Percentiles rank a stretch among this genome's conserved stretches.
These are phyloP conservation scores for Xylariaceae sp. DNA, from an alignment of 2,329 filamentous ascomycete genomes.

Conservation along the genomic window DNA sequence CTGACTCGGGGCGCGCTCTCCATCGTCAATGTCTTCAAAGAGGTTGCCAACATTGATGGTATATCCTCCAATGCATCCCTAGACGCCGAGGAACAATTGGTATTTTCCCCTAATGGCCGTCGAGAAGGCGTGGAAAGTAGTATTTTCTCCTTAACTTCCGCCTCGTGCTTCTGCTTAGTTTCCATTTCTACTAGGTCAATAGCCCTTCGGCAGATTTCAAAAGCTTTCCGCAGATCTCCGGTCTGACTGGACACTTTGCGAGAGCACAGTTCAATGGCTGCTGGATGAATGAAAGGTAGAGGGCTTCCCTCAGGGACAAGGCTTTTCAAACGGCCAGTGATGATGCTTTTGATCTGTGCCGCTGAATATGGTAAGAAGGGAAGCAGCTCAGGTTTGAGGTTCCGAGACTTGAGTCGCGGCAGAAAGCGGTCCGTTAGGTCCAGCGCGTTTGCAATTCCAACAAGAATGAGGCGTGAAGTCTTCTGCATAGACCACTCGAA, in stretches of 20 bases:
- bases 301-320: constrained; percentile 65
- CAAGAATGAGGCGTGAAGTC: constrained; percentile 77
- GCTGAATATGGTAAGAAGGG: constrained; percentile 94
- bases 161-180: constrained; percentile 74
- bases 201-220: constrained; percentile 89
- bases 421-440: constrained; percentile 95
- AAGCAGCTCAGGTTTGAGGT: constrained; percentile 86
- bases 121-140: constrained; percentile 72
- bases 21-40: constrained; percentile 68
- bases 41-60: constrained; percentile 56
- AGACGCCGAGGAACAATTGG: constrained; percentile 69
- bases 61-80: constrained; percentile 49
- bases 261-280: constrained; percentile 90
- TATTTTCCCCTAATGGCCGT: constrained; percentile 79
- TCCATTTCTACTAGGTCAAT: constrained; percentile 90
- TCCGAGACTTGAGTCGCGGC: constrained; percentile 89
- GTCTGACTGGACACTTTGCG: constrained; percentile 95
- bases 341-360: constrained; percentile 83
- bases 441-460: constrained; percentile 95
- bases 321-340: constrained; percentile 80
- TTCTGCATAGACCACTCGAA: constrained; percentile 94
- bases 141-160: constrained; percentile 61
- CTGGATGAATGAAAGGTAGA: constrained; percentile 89
- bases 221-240: constrained; percentile 91
- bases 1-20: constrained; percentile 86